Base-by-base conservation (phyloP, 768 basidiomycete genomes). In the Amanita muscaria region DNA sequence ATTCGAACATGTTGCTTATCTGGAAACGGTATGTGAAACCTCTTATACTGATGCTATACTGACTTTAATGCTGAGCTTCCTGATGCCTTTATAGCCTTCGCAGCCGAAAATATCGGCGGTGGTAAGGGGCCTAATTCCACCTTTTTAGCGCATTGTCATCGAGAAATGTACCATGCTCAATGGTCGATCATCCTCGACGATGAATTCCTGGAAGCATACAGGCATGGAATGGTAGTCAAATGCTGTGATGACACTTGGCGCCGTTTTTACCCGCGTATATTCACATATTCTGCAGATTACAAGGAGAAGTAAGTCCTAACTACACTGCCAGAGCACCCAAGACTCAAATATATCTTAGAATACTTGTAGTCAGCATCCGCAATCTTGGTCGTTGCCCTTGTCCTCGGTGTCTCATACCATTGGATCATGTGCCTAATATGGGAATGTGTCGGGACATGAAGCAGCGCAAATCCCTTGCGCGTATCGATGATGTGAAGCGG, bases 381-480 rank as follows among this genome's bases (percentile, higher is more conserved):
- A 48, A 59, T 34, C 31, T 52, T 29, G 60, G 60, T 5, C 15
- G 12, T 1, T 62, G 60, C 34, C 58, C 59, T 7, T 65, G 64
- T 37, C 59, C 59, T 4, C 53, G 52, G 8, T 65, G 64, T 46
- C 33, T 52, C 4, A 51, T 59, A 10, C n/a, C 22, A 18, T 55
- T 51, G 24, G 35, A 49, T 1, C 15, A 51, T 9, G 48, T 64
- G 22, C 25, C 19, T 3, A n/a, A 50, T 21, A 32, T 63, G 11
- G 63, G 61, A 7, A 55, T 34, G 10, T 12, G 39, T 5, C 14
- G 31, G 1, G 58, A 62, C 47, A 37, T 32, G n/a, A 7, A 35
- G 0, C 18, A 18, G 1, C 50, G 48, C 16, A 14, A 27, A 1
- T 16, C 25, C 30, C 40, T 42, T 21, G 40, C 31, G 15, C 25